phyloP scores from a whole-genome alignment of 371 early-diverging fungal species.

The Lichtheimia ramosa region DNA sequence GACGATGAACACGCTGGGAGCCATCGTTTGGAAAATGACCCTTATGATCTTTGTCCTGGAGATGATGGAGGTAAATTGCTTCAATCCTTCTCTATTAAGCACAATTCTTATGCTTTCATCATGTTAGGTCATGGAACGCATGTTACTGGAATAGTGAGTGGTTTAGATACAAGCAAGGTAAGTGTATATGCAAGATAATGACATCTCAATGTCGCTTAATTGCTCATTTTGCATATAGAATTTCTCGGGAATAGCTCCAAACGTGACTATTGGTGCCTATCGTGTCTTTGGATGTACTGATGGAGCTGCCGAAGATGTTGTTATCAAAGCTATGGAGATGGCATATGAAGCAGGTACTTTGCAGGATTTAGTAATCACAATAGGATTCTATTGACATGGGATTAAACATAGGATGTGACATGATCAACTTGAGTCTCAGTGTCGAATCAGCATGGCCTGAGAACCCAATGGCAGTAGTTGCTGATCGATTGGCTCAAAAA shows the following conservation, averaged over 20 bases:
- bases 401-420: slow-evolving; percentile 18
- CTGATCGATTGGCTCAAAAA: slow-evolving; percentile 23
- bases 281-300: slow-evolving; percentile 65
- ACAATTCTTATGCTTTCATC: background rate
- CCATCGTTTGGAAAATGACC: slow-evolving; percentile 16
- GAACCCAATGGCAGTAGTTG: slow-evolving; percentile 36
- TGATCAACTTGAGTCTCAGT: slow-evolving; percentile 26
- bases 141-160: slow-evolving; percentile 63
- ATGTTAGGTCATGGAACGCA: slow-evolving; percentile 53
- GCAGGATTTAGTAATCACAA: slow-evolving; percentile 7
- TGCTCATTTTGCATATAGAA: slow-evolving; percentile 7
- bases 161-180: slow-evolving; percentile 35
- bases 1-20: slow-evolving; percentile 22
- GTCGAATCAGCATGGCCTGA: slow-evolving; percentile 36
- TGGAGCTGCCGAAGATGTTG: slow-evolving; percentile 51
- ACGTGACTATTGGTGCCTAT: slow-evolving; percentile 53
- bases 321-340: slow-evolving; percentile 57
- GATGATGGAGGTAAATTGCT: slow-evolving; percentile 17
- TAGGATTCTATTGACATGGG: slow-evolving; percentile 3
- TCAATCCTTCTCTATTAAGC: background rate
- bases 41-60: slow-evolving; percentile 23
- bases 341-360: slow-evolving; percentile 42
- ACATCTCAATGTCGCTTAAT: background rate
- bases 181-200: background rate
- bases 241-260: slow-evolving; percentile 58